Evolutionary conservation across 2,329 filamentous ascomycete species (phyloP).

Genomic region (Colletotrichum abscissum): DNA sequence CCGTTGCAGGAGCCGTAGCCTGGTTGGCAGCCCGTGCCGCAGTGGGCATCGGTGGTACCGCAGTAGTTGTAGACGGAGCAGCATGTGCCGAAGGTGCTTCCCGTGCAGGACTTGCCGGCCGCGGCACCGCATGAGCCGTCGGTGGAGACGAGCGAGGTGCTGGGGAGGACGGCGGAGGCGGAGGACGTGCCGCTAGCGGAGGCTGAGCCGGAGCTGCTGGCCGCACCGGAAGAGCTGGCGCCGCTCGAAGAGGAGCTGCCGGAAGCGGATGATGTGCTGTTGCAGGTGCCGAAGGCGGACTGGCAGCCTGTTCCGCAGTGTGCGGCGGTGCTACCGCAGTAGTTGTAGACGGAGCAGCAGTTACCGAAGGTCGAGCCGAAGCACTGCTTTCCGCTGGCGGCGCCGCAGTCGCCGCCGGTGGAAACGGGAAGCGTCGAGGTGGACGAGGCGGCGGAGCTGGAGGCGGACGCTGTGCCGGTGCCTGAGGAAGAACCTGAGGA

Average conservation of each 20-base stretch:
- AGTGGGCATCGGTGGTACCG: not conserved
- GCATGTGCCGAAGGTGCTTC: slow-evolving; percentile 16
- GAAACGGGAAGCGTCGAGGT: slow-evolving; percentile 6
- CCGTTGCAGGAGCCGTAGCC: slow-evolving; percentile 13
- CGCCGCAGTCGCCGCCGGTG: slow-evolving; percentile 11
- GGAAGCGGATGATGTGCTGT: not conserved
- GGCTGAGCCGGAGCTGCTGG: not conserved
- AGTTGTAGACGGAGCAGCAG: slow-evolving; percentile 45
- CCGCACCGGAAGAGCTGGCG: not conserved
- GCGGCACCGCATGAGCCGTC: slow-evolving; percentile 3
- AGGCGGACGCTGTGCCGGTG: not conserved
- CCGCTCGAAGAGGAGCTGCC: not conserved
- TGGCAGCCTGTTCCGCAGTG: slow-evolving; percentile 48
- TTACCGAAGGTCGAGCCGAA: slow-evolving; percentile 32
- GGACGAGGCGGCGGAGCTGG: not conserved
- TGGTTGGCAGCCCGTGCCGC: slow-evolving; percentile 21
- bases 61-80: slow-evolving; percentile 24
- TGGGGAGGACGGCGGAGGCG: not conserved
- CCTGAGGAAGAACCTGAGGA: not conserved
- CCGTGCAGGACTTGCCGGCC: slow-evolving; percentile 7
- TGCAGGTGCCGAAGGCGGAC: slow-evolving; percentile 40
- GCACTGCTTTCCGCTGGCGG: not conserved
- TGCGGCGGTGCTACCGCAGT: slow-evolving; percentile 46
- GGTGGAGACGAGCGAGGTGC: not conserved
- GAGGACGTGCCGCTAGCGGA: not conserved